Evolutionary conservation across 2,329 filamentous ascomycete genomes (phyloP).

Genomic region (Blumeria graminis): DNA sequence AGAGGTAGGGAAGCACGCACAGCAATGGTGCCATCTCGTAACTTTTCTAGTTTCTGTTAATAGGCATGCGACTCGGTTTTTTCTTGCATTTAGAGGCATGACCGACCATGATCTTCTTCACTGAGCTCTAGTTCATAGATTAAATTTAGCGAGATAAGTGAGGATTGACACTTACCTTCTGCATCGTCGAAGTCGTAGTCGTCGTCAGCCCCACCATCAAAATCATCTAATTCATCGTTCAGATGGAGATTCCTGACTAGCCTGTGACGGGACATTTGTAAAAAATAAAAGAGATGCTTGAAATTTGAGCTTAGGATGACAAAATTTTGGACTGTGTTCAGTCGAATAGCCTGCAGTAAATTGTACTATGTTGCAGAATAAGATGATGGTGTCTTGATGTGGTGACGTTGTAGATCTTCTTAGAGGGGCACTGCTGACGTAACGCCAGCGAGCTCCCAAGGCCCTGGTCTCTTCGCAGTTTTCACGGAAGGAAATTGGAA

Average conservation of each 20-base stretch:
- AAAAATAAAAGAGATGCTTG: not conserved
- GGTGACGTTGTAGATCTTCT: no score
- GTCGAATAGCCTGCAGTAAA: no score
- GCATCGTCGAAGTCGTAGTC: slow-evolving; percentile 18
- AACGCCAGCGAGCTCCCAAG: no score
- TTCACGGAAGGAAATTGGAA: no score
- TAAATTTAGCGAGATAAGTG: not conserved
- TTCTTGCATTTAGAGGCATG: slow-evolving; percentile 1
- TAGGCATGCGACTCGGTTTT: not conserved
- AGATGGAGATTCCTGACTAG: slow-evolving; percentile 18
- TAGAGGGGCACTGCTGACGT: no score
- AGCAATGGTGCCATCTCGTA: slow-evolving; percentile 40
- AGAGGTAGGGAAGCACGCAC: slow-evolving; percentile 42
- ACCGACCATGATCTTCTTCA: slow-evolving; percentile 15
- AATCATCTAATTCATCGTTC: slow-evolving; percentile 25
- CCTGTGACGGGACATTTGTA: slow-evolving; percentile 19
- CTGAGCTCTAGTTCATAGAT: slow-evolving; percentile 10
- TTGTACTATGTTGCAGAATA: no score
- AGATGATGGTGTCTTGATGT: no score
- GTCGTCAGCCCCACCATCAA: slow-evolving; percentile 23
- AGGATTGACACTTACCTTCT: slow-evolving; percentile 6
- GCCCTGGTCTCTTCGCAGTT: no score
- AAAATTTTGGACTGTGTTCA: no score
- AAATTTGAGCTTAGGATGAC: no score
- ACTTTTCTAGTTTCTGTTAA: slow-evolving; percentile 19